phyloP scores from a whole-genome alignment of 192 early-diverging fungal species.

The Globomyces pollinis-pini region DNA sequence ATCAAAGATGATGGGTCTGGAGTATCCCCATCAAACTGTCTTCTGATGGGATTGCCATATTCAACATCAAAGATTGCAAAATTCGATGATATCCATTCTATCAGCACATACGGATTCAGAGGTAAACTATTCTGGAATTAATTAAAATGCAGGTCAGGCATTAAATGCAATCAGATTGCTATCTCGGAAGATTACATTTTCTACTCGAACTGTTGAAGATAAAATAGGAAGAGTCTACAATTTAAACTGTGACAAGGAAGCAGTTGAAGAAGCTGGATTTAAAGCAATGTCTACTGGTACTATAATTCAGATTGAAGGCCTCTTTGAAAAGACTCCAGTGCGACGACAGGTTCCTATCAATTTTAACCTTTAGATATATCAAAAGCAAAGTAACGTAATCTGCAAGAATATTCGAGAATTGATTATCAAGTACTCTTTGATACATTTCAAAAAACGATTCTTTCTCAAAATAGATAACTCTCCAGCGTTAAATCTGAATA shows the following conservation, averaged over 20 bases:
- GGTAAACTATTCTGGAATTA: background rate
- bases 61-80: conserved; percentile 2
- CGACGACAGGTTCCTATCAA: background rate
- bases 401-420: background rate
- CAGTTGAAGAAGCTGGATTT: background rate
- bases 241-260: background rate
- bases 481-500: background rate
- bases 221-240: background rate
- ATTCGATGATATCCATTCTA: background rate
- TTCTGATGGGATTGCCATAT: background rate
- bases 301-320: background rate
- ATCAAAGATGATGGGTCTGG: background rate
- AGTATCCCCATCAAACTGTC: background rate
- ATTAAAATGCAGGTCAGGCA: background rate
- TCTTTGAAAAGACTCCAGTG: background rate
- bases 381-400: background rate
- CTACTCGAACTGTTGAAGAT: background rate
- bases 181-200: background rate
- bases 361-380: background rate
- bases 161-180: background rate
- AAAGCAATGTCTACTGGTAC: background rate
- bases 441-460: background rate
- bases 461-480: background rate
- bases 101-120: background rate
- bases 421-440: background rate